These are phyloP conservation scores for Podila horticola DNA, from an alignment of 192 early-diverging fungal species.

Conservation along the genomic window DNA sequence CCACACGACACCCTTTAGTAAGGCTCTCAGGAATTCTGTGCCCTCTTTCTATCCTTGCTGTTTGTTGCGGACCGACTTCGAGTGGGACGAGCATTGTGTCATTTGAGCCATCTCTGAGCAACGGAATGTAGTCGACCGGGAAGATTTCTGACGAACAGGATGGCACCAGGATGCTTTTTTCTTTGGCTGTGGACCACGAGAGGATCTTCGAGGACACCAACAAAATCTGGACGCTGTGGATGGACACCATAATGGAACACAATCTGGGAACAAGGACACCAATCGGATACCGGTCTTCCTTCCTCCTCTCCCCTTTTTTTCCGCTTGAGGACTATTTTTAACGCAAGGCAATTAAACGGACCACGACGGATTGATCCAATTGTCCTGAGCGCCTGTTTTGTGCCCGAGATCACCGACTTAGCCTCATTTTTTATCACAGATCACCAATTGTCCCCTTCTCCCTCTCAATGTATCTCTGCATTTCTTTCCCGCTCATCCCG, in stretches of 20 bases:
- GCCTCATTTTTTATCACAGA: background rate
- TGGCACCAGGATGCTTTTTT: too few relatives aligned
- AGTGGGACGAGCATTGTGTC: background rate
- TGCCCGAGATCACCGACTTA: background rate
- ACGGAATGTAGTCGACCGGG: background rate
- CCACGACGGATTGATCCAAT: background rate
- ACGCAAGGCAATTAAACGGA: background rate
- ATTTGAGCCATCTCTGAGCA: background rate
- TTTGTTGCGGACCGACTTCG: background rate
- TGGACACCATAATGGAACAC: background rate
- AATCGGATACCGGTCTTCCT: background rate
- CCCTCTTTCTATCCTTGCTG: background rate
- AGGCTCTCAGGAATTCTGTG: constrained; percentile 32
- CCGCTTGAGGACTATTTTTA: background rate
- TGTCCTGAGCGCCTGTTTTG: background rate
- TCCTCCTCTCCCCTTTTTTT: background rate
- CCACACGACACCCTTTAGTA: constrained; percentile 88
- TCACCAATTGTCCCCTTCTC: background rate
- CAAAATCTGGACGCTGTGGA: background rate
- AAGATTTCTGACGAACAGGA: too few relatives aligned
- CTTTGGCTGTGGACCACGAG: too few relatives aligned
- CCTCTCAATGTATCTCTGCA: background rate
- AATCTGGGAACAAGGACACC: background rate
- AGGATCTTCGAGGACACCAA: too few relatives aligned
- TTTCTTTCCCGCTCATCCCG: background rate